Evolutionary conservation across 2,329 filamentous ascomycete species (phyloP), one percentile per base, ranked within the genome.

Genomic region (Diaporthe helianthi): DNA sequence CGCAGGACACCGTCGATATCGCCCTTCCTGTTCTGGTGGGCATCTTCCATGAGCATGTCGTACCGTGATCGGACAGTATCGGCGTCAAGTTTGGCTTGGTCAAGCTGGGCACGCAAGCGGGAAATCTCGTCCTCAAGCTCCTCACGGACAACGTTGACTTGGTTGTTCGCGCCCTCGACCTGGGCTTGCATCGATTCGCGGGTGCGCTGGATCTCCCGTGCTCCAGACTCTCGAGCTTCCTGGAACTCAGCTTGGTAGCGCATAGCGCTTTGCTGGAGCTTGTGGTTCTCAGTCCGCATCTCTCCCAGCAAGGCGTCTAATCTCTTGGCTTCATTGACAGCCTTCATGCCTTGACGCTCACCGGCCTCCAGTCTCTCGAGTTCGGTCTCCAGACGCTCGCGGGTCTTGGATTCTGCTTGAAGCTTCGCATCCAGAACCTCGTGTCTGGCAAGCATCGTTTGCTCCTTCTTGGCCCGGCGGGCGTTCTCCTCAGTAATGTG

Each of bases 401-500:
- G 86, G 38, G 89, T 91, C 75, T 89, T 88, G 13, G 90, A 86
- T 79, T 95, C 93, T 17, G 91, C 90, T 75, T 92, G 91, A 3
- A 97, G 86, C 76, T 89, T 89, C 49, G 89, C 90, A 74, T 94
- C 92, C 29, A 97, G 86, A 47, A 93, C 90, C 75, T 95, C 91
- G 74, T 93, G 92, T 72, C 93, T 85, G 71, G 93, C 93, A 73
- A 94, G 84, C 73, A 93, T 88, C 69, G 93, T 90, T 73, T 93
- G 89, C 77, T 97, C 93, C 77, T 91, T 91, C 80, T 92, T 92
- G 75, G 89, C 89, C 81, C 92, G 94, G 44, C 87, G 86, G 36
- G 91, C 89, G 77, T 94, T 95, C 77, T 98, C 94, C 75, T 92
- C 89, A 26, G 92, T 90, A 71, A 98, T 89, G 71, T 97, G 91